Percentiles rank a stretch among this genome's conserved stretches.
Evolutionary conservation across 805 yeast species (phyloP).

Genomic region (Barnettozyma botsteinii): DNA sequence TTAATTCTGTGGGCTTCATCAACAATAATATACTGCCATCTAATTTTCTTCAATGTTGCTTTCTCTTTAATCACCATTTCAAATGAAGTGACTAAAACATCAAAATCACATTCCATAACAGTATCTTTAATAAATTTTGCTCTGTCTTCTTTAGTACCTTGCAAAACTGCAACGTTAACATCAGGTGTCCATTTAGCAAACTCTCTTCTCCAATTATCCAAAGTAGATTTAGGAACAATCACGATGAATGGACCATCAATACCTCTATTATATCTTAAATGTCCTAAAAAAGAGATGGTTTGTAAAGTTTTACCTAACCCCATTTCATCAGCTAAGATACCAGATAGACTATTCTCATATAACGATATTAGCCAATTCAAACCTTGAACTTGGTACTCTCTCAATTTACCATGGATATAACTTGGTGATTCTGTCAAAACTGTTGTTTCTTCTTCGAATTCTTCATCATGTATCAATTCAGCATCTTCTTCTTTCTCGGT

Average conservation of each 20-base stretch:
- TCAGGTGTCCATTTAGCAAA: constrained; percentile 96
- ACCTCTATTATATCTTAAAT: constrained; percentile 67
- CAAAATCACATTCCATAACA: constrained; percentile 72
- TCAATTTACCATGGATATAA: constrained; percentile 66
- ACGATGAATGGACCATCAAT: constrained; percentile 88
- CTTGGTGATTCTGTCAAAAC: constrained; percentile 84
- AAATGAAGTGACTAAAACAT: constrained; percentile 84
- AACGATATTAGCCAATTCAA: constrained; percentile 89
- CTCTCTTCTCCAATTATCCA: constrained; percentile 95
- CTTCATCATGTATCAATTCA: constrained; percentile 81
- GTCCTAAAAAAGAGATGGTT: constrained; percentile 88
- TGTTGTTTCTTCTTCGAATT: constrained; percentile 53
- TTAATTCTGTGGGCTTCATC: constrained; percentile 98
- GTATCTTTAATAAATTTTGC: constrained; percentile 48
- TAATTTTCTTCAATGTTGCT: constrained; percentile 66
- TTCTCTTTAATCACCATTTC: constrained; percentile 93
- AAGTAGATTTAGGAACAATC: constrained; percentile 91
- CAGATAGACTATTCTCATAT: constrained; percentile 83
- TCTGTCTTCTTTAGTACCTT: constrained; percentile 86
- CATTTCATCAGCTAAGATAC: constrained; percentile 97
- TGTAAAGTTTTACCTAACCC: constrained; percentile 95
- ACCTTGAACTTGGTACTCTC: constrained; percentile 94
- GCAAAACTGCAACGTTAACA: constrained; percentile 76
- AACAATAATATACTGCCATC: constrained; percentile 90
- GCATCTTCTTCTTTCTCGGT: constrained; percentile 96